Conservation (phyloP, 139 green algal species). For the Haematococcus lacustris region DNA sequence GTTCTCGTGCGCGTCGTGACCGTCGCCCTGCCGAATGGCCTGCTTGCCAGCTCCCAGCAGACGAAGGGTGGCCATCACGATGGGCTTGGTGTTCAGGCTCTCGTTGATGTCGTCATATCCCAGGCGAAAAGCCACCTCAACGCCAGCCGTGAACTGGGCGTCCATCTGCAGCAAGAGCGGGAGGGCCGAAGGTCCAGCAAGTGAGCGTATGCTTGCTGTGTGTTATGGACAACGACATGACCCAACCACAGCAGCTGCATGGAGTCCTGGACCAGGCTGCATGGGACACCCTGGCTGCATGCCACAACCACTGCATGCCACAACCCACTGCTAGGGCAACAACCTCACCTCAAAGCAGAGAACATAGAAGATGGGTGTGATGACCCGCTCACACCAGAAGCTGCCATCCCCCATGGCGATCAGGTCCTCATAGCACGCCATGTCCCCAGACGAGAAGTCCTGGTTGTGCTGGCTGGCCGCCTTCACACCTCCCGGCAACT, state of each 20-base stretch:
- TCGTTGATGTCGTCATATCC: constrained; percentile 80
- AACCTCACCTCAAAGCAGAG: constrained; percentile 34
- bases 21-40: background rate
- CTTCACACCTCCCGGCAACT: background rate
- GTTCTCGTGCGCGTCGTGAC: background rate
- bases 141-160: constrained; percentile 14
- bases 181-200: no score
- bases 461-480: background rate
- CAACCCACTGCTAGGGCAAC: no score
- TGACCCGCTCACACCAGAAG: constrained; percentile 34
- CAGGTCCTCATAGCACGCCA: constrained; percentile 12
- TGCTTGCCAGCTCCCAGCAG: background rate
- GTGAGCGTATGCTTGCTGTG: no score
- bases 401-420: constrained; percentile 33
- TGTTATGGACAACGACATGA: no score
- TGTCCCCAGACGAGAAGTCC: background rate
- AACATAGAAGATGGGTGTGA: constrained; percentile 46
- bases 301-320: no score
- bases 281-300: no score
- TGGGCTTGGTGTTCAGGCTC: constrained; percentile 23
- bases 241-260: no score
- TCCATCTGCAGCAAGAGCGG: constrained; percentile 1
- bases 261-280: no score
- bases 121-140: constrained; percentile 33
- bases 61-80: constrained; percentile 4